Conservation (phyloP, 1,284 basidiomycete species). For the Cutaneotrichosporon sp. region DNA sequence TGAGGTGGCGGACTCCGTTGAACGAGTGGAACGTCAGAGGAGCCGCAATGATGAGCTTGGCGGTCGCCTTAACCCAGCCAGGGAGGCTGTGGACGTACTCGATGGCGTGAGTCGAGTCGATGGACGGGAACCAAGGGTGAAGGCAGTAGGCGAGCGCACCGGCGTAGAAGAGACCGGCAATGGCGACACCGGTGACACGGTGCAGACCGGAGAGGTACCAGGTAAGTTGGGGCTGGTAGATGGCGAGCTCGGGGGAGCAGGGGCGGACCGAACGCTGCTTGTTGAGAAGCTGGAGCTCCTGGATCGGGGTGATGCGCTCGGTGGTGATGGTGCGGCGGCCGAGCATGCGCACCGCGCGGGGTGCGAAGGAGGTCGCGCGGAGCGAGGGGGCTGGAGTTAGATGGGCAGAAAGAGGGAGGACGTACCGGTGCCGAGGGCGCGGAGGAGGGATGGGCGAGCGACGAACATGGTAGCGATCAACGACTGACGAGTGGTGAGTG, state of each 20-base stretch:
- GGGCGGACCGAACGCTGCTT: constrained; percentile 78
- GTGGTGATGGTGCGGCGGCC: constrained; percentile 26
- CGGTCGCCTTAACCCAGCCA: constrained; percentile 65
- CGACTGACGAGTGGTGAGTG: background rate
- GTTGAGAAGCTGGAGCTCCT: constrained; percentile 61
- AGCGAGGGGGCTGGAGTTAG: constrained; percentile 16
- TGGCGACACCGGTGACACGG: constrained; percentile 72
- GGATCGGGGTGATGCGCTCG: constrained; percentile 29
- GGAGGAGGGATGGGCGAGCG: constrained; percentile 21
- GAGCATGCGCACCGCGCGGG: background rate
- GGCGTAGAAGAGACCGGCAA: constrained; percentile 80
- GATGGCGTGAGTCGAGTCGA: constrained; percentile 70
- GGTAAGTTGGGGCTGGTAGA: constrained; percentile 91
- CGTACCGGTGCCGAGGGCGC: constrained; percentile 19
- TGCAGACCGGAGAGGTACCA: constrained; percentile 81
- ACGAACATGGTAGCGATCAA: constrained; percentile 6
- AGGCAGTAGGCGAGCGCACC: constrained; percentile 83
- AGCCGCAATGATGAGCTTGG: constrained; percentile 69
- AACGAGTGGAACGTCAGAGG: constrained; percentile 86
- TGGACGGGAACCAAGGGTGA: constrained; percentile 61
- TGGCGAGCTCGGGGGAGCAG: constrained; percentile 85
- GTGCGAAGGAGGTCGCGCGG: constrained; percentile 3
- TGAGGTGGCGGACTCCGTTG: constrained; percentile 87
- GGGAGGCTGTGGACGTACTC: constrained; percentile 63
- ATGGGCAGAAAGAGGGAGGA: background rate